Evolutionary conservation across 2,329 filamentous ascomycete species (phyloP), one percentile per base, ranked within the genome.

Genomic region (Hypoxylon sp.): DNA sequence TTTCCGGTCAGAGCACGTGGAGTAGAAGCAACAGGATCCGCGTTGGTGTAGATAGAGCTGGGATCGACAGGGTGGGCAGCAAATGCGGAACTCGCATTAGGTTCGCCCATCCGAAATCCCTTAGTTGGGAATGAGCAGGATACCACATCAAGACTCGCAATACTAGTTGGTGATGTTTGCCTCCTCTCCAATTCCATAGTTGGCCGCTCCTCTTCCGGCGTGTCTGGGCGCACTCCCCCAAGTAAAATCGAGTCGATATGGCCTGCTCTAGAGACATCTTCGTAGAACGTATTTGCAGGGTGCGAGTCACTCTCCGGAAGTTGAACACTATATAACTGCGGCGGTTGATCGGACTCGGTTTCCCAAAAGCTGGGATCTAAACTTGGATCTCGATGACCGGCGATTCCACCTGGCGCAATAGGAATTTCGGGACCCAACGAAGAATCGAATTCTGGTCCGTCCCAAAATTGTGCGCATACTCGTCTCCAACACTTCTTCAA

Each of bases 401-500:
- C 86, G 63, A 90, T 86, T n/a, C 92, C 94, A 42, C 94, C 94
- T 3, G 94, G 93, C 0, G 86, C 79, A 53, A 97, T 92, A 13
- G 92, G 88, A 17, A 88, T 84, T 26, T 93, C 89, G 3, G 89
- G 84, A 13, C 85, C 86, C 11, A 88, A 83, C 48, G 88, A 86
- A 1, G 85, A 82, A 71, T 91, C 85, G 37, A 90, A 90, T 51
- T 93, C 88, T 0, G 89, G 84, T 0, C 87, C 87, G 69, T 97
- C 93, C 95, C 96, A 99, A 78, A 94, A 97, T 61, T 94, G 83
- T 0, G 92, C 90, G 78, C 94, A 98, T 19, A 96, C 93, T 56
- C 94, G 88, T 78, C 94, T 91, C 96, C 96, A 99, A 78, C 96
- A 98, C 78, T 97, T 97, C 80, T 99, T 99, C 69, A 99, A 83